Base-by-base conservation (phyloP, 257 asterid species). In the Jacaranda mimosifolia region DNA sequence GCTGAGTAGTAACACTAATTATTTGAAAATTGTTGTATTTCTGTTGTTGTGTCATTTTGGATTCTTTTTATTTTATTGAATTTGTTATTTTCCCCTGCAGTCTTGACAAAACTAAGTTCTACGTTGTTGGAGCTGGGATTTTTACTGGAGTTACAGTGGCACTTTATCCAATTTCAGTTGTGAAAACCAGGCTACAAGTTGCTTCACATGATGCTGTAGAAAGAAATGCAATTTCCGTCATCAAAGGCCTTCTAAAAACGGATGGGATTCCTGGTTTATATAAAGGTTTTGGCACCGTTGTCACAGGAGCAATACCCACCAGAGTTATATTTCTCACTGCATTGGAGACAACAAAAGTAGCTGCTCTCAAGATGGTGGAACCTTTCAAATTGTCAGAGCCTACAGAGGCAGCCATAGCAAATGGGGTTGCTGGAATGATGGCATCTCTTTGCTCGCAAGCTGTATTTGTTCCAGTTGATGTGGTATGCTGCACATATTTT, bases 161-260 rank as follows among this genome's bases (percentile, higher is more conserved):
- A 75, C 92, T 94, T 38, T 94, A 94, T 81, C 98, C 98, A 52
- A 90, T 91, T 73, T 94, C 98, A 36, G 96, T 94, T 69, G 94
- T 94, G 77, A 94, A 94, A 87, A 91, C 98, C 38, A 86, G 98
- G 87, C 72, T 91, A 81, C 98, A 94, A 87, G 97, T 94, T 66
- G 90, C 89, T 26, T 78, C 94, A 32, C 88, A 74, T 60, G 86
- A 85, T 62, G 72, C 95, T 66, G 73, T 85, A 13, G 97, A 94
- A 66, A 86, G 80, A 83, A 88, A 70, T 86, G 97, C 97, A n/a
- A 64, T 89, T 74, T 89, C 97, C 45, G 97, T 94, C 70, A 68
- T 90, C 77, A 91, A 82, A 86, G 89, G 97, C 80, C 78, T 94
- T 48, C 79, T 94, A 46, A 92, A 86, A 81, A 74, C 88, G 9